phyloP scores from a whole-genome alignment of 23 red algal genomes.

The Gracilaria domingensis region DNA sequence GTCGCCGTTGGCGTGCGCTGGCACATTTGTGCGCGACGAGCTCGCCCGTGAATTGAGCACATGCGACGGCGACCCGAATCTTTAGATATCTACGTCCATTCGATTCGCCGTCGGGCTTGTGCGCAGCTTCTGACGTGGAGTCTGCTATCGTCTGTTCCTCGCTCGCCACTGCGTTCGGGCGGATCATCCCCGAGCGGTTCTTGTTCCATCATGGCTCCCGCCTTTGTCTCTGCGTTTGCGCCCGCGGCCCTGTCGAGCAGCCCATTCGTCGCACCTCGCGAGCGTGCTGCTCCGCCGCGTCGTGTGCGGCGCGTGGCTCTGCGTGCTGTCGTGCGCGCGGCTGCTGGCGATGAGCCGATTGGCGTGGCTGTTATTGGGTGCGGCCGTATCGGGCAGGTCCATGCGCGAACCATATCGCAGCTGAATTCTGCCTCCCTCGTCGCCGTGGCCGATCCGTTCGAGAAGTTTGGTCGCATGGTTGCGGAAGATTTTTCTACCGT shows the following conservation, averaged over 20 bases:
- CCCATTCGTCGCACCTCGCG: background rate
- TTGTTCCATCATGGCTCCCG: background rate
- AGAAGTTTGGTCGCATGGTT: constrained; percentile 81
- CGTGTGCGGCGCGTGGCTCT: background rate
- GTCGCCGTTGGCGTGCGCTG: background rate
- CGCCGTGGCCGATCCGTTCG: constrained; percentile 92
- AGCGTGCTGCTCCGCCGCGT: background rate
- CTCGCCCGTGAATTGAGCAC: background rate
- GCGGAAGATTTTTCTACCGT: constrained; percentile 73
- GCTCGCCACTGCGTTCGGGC: too few relatives aligned
- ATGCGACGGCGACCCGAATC: too few relatives aligned
- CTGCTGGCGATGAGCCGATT: constrained; percentile 32
- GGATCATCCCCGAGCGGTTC: background rate
- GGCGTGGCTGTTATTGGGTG: constrained; percentile 94
- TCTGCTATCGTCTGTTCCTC: background rate
- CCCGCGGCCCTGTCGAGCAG: background rate
- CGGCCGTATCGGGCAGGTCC: constrained; percentile 96
- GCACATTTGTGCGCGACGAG: background rate
- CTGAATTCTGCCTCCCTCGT: constrained; percentile 72
- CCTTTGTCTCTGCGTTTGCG: constrained; percentile 4
- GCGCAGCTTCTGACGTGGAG: background rate
- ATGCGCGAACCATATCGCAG: constrained; percentile 76
- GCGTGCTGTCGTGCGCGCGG: background rate
- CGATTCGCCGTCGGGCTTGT: too few relatives aligned
- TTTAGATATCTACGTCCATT: background rate